Evolutionary conservation across 2,329 filamentous ascomycete genomes (phyloP).

Genomic region (Cytospora schulzeri): DNA sequence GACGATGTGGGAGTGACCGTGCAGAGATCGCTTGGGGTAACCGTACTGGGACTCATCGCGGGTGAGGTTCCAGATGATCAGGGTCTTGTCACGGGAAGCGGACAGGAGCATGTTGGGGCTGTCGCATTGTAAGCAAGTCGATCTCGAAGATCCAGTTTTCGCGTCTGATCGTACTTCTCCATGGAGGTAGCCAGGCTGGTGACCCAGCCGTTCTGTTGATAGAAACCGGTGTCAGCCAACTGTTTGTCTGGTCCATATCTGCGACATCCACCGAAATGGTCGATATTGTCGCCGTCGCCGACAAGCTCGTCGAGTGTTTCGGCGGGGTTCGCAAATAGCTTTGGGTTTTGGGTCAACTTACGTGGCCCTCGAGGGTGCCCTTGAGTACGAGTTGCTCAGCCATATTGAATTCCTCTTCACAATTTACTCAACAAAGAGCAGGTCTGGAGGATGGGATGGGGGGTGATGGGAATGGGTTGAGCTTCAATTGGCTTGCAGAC

Average conservation of each 20-base stretch:
- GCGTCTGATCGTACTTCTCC: conserved; percentile 76
- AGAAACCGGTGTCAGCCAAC: conserved; percentile 33
- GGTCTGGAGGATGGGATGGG: conserved; percentile 38
- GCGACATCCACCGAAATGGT: background rate
- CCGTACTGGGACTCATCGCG: conserved; percentile 98
- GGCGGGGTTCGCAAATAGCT: conserved; percentile 32
- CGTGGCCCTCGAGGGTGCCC: conserved; percentile 97
- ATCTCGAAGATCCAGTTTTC: conserved; percentile 25
- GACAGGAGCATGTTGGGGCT: conserved; percentile 99
- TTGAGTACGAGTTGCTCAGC: conserved; percentile 94
- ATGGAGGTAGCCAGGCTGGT: conserved; percentile 97
- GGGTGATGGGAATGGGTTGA: conserved; percentile 38
- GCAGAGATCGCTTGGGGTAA: conserved; percentile 97
- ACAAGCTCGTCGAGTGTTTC: conserved; percentile 8
- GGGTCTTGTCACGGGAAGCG: conserved; percentile 93
- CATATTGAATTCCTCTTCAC: conserved; percentile 58
- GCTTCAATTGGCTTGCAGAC: conserved; percentile 30
- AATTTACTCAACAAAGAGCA: conserved; percentile 40
- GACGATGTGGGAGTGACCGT: conserved; percentile 99
- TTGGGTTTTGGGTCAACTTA: conserved; percentile 48
- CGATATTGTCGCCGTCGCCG: conserved; percentile 19
- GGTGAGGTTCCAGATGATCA: conserved; percentile 99
- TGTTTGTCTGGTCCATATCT: conserved; percentile 4
- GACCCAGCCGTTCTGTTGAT: conserved; percentile 85
- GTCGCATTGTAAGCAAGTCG: conserved; percentile 34